phyloP scores from a whole-genome alignment of 2,329 filamentous ascomycete genomes.

The Podosphaera fusca region DNA sequence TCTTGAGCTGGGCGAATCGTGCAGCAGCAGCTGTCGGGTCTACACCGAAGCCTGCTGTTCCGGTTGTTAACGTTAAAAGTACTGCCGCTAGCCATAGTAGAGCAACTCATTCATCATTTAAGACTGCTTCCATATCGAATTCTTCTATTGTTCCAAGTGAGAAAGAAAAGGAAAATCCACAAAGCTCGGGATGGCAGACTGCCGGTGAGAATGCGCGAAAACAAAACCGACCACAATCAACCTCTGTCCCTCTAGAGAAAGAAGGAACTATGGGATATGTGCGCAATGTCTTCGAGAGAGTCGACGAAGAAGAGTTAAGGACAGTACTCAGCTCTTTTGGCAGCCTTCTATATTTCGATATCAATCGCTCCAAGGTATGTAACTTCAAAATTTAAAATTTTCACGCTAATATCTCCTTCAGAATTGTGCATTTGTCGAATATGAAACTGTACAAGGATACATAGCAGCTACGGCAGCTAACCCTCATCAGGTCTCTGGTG shows the following conservation, averaged over 20 bases:
- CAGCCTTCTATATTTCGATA: conserved; percentile 48
- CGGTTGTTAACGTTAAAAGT: conserved; percentile 27
- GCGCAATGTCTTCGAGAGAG: conserved; percentile 83
- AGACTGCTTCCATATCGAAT: conserved; percentile 23
- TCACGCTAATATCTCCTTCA: conserved; percentile 18
- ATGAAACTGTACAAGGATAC: conserved; percentile 58
- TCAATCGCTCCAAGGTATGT: conserved; percentile 63
- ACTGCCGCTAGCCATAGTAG: conserved; percentile 30
- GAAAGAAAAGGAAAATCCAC: conserved; percentile 14
- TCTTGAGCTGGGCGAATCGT: conserved; percentile 55
- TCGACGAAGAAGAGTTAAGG: conserved; percentile 51
- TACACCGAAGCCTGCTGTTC: conserved; percentile 32
- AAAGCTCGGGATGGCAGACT: conserved; percentile 60
- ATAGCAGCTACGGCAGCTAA: conserved; percentile 63
- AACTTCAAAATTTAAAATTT: neutral
- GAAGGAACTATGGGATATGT: conserved; percentile 71
- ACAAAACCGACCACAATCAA: conserved; percentile 50
- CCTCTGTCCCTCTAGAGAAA: conserved; percentile 39
- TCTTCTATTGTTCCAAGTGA: conserved; percentile 20
- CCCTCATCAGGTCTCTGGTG: conserved; percentile 62
- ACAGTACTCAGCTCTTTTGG: conserved; percentile 48
- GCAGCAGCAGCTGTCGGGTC: conserved; percentile 30
- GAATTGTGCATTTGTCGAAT: conserved; percentile 97
- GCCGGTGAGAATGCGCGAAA: conserved; percentile 61
- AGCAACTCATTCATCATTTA: conserved; percentile 18